These are phyloP conservation scores for Debaryomyces tyrocola DNA, from an alignment of 805 yeast species.

Conservation along the genomic window DNA sequence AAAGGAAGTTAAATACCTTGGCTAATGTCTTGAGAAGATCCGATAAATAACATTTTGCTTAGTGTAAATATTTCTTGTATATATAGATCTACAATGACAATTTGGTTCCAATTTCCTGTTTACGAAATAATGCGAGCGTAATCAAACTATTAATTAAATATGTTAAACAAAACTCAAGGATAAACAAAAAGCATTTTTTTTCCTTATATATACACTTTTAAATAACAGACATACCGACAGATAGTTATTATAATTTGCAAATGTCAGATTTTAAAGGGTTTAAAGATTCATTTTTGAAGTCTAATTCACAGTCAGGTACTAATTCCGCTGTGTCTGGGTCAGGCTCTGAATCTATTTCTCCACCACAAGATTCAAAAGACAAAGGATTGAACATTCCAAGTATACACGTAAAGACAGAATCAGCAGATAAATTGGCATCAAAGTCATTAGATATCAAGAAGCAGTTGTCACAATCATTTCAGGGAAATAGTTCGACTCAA, in stretches of 20 bases:
- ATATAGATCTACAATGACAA: background rate
- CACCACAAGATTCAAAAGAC: conserved; percentile 10
- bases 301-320: conserved; percentile 7
- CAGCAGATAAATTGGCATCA: conserved; percentile 24
- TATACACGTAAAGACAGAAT: conserved; percentile 28
- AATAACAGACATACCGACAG: background rate
- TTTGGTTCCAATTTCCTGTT: too few relatives aligned
- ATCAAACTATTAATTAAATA: background rate
- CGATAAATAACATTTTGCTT: background rate
- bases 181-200: background rate
- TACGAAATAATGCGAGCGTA: background rate
- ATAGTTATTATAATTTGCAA: background rate
- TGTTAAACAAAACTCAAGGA: background rate
- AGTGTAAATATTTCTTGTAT: conserved; percentile 1
- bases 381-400: conserved; percentile 21
- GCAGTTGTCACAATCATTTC: conserved; percentile 41
- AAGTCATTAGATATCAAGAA: conserved; percentile 38
- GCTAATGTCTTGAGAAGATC: conserved; percentile 1
- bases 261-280: conserved; percentile 17
- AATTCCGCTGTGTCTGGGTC: conserved; percentile 7
- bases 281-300: conserved; percentile 15
- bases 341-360: conserved; percentile 15
- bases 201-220: background rate
- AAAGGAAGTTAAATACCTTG: conserved; percentile 12
- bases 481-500: conserved; percentile 17